Evolutionary conservation across 1,284 basidiomycete species (phyloP).

Genomic region (Hemileia vastatrix): DNA sequence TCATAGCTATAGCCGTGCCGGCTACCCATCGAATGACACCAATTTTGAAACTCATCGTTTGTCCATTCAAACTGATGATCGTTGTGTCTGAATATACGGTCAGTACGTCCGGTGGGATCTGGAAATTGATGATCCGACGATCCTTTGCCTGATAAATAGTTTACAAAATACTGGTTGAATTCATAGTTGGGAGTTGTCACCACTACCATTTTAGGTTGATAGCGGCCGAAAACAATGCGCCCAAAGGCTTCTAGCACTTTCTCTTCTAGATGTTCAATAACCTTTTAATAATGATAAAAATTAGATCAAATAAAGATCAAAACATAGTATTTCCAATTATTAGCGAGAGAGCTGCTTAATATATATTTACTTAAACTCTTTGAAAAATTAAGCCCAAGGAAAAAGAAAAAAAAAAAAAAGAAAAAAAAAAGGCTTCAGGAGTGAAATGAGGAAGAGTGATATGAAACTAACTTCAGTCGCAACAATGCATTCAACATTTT

Average conservation of each 20-base stretch:
- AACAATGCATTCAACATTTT: constrained; percentile 11
- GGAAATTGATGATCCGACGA: constrained; percentile 1
- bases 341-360: too few species aligned
- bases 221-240: constrained; percentile 5
- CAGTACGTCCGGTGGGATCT: constrained; percentile 14
- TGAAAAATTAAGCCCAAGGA: too few species aligned
- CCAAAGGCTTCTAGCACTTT: not conserved
- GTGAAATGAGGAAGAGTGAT: too few species aligned
- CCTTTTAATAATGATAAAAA: too few species aligned
- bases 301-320: too few species aligned
- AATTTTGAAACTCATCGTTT: constrained; percentile 1
- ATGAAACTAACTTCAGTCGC: constrained; percentile 22
- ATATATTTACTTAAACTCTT: too few species aligned
- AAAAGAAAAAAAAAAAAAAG: too few species aligned
- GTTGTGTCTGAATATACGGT: constrained; percentile 7
- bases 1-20: constrained; percentile 7
- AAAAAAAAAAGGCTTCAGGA: too few species aligned
- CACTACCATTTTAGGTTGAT: constrained; percentile 6
- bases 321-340: too few species aligned
- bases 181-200: constrained; percentile 21
- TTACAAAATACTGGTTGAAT: constrained; percentile 14
- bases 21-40: constrained; percentile 1
- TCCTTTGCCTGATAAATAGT: not conserved
- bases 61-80: constrained; percentile 23
- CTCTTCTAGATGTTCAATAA: constrained; percentile 16